These are phyloP conservation scores for Pyrenochaeta sp. DNA, from an alignment of 2,329 filamentous ascomycete species.

Conservation along the genomic window DNA sequence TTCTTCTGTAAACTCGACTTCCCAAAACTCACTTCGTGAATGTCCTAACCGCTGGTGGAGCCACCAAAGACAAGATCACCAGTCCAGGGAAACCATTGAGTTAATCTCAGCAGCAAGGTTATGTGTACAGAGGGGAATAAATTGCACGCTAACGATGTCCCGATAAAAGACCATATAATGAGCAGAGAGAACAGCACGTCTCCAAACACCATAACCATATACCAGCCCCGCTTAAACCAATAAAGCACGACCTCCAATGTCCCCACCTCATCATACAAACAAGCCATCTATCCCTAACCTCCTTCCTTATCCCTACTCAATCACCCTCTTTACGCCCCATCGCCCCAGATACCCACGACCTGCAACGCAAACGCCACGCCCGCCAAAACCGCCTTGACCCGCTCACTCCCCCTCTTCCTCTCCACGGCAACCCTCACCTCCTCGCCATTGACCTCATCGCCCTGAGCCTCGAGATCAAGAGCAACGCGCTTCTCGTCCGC, in stretches of 20 bases:
- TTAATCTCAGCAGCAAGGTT: too few relatives aligned
- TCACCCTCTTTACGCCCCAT: conserved; percentile 42
- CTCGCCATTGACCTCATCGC: conserved; percentile 58
- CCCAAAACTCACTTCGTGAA: too few relatives aligned
- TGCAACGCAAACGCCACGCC: conserved; percentile 56
- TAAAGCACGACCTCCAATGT: too few relatives aligned
- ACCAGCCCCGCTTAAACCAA: too few relatives aligned
- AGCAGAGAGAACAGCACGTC: too few relatives aligned
- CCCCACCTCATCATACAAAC: too few relatives aligned
- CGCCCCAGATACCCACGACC: conserved; percentile 59
- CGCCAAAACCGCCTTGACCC: conserved; percentile 50
- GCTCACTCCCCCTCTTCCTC: conserved; percentile 51
- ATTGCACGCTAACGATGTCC: conserved; percentile 3
- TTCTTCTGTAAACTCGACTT: too few relatives aligned
- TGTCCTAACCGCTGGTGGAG: too few relatives aligned
- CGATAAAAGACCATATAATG: neutral
- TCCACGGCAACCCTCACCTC: conserved; percentile 56
- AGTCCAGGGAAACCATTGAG: too few relatives aligned
- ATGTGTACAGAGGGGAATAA: conserved; percentile 3
- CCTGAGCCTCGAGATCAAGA: conserved; percentile 42
- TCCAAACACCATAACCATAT: conserved; percentile 54
- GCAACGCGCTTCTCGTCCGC: conserved; percentile 30
- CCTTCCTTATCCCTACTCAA: neutral
- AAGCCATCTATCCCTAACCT: conserved; percentile 1
- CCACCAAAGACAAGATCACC: too few relatives aligned